Percentiles rank a stretch among this genome's conserved stretches.
These are phyloP conservation scores for Aspergillus sergii DNA, from an alignment of 2,329 filamentous ascomycete genomes.

Conservation along the genomic window DNA sequence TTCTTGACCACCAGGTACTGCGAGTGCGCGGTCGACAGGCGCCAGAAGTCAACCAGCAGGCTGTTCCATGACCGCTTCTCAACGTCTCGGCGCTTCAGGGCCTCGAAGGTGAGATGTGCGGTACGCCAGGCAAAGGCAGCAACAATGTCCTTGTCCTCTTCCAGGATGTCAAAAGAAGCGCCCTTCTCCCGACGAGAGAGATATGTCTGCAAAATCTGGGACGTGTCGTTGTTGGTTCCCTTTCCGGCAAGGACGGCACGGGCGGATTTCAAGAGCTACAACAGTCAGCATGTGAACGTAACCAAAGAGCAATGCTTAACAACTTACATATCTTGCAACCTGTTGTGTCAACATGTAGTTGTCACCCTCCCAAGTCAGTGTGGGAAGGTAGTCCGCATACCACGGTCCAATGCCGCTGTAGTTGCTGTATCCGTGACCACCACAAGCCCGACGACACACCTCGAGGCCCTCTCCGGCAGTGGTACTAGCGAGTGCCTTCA, in stretches of 20 bases:
- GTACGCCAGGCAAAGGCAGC: constrained; percentile 76
- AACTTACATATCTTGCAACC: constrained; percentile 68
- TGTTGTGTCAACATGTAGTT: constrained; percentile 84
- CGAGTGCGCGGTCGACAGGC: constrained; percentile 72
- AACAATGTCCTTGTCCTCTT: constrained; percentile 69
- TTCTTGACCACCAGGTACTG: constrained; percentile 79
- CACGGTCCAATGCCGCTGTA: constrained; percentile 76
- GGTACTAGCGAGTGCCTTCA: constrained; percentile 73
- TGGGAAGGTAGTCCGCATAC: constrained; percentile 76
- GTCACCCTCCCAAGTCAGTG: constrained; percentile 73
- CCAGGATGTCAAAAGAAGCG: constrained; percentile 74
- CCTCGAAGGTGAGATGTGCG: constrained; percentile 74
- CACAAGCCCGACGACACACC: constrained; percentile 72
- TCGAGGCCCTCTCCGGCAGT: constrained; percentile 75
- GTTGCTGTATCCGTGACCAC: constrained; percentile 74
- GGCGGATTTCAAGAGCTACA: constrained; percentile 70
- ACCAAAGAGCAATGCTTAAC: not conserved
- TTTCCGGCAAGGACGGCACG: constrained; percentile 69
- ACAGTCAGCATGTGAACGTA: constrained; percentile 1
- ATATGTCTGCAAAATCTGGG: constrained; percentile 66
- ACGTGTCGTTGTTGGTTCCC: constrained; percentile 68
- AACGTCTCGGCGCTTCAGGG: constrained; percentile 71
- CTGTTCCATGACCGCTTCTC: constrained; percentile 79
- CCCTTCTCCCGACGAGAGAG: constrained; percentile 68
- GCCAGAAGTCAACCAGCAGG: constrained; percentile 76